These are phyloP conservation scores for Alternaria sp. DNA, from an alignment of 2,329 filamentous ascomycete species.

Conservation along the genomic window DNA sequence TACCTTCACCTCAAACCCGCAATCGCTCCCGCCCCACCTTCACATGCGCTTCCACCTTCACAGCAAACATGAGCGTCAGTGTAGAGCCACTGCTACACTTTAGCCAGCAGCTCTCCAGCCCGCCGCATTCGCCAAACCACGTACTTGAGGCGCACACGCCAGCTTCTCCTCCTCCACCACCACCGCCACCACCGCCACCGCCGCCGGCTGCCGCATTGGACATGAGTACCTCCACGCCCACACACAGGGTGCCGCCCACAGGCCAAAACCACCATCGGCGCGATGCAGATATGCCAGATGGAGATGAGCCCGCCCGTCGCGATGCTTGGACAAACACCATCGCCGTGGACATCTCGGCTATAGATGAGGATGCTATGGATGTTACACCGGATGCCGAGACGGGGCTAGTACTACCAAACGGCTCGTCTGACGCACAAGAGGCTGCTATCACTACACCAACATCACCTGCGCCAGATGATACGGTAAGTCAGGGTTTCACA, in stretches of 20 bases:
- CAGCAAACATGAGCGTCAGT: conserved; percentile 52
- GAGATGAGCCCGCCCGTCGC: conserved; percentile 23
- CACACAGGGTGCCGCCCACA: conserved; percentile 40
- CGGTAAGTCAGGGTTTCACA: conserved; percentile 22
- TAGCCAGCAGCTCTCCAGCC: conserved; percentile 45
- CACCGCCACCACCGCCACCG: conserved; percentile 34
- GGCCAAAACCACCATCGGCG: conserved; percentile 51
- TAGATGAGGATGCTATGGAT: conserved; percentile 53
- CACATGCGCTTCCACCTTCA: conserved; percentile 24
- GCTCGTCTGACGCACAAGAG: conserved; percentile 27
- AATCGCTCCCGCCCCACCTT: conserved; percentile 13
- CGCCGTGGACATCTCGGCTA: conserved; percentile 41
- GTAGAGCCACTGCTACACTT: conserved; percentile 52
- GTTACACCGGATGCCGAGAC: conserved; percentile 47
- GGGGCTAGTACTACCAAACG: conserved; percentile 34
- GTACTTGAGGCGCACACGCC: conserved; percentile 39
- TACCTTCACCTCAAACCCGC: conserved; percentile 3
- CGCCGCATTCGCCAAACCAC: conserved; percentile 44
- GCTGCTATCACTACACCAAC: conserved; percentile 24
- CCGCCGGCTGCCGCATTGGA: conserved; percentile 39
- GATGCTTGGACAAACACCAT: conserved; percentile 28
- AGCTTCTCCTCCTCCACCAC: conserved; percentile 27
- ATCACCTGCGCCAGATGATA: conserved; percentile 26
- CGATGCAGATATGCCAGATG: conserved; percentile 48
- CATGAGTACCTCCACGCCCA: conserved; percentile 49